These are phyloP conservation scores for Schrenkiella parvula DNA, from an alignment of 345 rosid species.

Conservation along the genomic window DNA sequence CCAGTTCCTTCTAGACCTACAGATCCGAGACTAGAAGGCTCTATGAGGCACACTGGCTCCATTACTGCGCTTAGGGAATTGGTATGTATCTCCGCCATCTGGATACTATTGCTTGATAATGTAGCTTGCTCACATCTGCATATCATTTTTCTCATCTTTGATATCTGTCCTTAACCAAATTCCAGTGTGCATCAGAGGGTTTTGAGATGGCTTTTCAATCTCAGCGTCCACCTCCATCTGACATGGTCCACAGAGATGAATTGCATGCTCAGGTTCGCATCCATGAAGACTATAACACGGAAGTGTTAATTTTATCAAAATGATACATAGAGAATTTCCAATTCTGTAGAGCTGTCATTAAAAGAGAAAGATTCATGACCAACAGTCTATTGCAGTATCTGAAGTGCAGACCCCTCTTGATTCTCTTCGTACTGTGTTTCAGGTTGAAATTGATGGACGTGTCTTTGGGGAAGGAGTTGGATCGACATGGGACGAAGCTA, in stretches of 20 bases:
- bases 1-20: slow-evolving; percentile 56
- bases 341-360: background rate
- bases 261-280: slow-evolving; percentile 72
- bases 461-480: slow-evolving; percentile 84
- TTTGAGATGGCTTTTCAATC: slow-evolving; percentile 56
- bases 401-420: background rate
- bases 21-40: slow-evolving; percentile 68
- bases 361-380: background rate
- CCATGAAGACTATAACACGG: background rate
- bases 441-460: slow-evolving; percentile 97
- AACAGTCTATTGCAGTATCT: slow-evolving; percentile 3
- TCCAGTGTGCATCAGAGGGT: slow-evolving; percentile 83
- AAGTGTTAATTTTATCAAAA: background rate
- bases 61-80: slow-evolving; percentile 83
- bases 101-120: background rate
- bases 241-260: slow-evolving; percentile 65
- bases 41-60: slow-evolving; percentile 52
- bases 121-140: background rate
- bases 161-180: slow-evolving; percentile 6
- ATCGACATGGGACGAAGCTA: slow-evolving; percentile 92
- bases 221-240: slow-evolving; percentile 48
- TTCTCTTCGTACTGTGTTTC: slow-evolving; percentile 17
- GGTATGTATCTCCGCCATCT: slow-evolving; percentile 41
- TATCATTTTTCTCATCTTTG: slow-evolving; percentile 14
- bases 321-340: background rate